phyloP scores from a whole-genome alignment of 1,284 basidiomycete species.

The Marasmius fiardii region DNA sequence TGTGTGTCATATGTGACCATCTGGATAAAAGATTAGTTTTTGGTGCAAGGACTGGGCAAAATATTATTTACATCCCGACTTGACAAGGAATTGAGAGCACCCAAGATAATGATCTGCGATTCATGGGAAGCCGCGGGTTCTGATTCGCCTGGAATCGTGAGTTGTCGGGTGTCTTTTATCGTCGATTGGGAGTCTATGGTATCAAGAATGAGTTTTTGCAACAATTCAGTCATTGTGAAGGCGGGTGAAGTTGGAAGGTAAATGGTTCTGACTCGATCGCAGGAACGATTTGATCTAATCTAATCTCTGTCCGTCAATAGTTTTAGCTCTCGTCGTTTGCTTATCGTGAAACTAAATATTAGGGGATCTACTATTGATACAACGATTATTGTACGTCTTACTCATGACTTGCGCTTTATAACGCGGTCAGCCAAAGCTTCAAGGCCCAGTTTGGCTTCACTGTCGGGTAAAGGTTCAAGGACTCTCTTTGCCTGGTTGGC shows the following conservation, averaged over 20 bases:
- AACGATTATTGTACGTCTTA: too few relatives aligned
- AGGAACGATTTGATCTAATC: not conserved
- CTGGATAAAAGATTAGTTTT: constrained; percentile 36
- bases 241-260: not conserved
- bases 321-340: too few relatives aligned
- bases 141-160: constrained; percentile 66
- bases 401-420: constrained; percentile 1
- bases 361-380: constrained; percentile 16
- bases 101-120: constrained; percentile 79
- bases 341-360: too few relatives aligned
- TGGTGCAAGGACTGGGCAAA: constrained; percentile 2
- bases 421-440: constrained; percentile 1
- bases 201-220: constrained; percentile 80
- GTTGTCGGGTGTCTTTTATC: constrained; percentile 74
- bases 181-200: constrained; percentile 56
- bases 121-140: constrained; percentile 61
- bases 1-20: constrained; percentile 85
- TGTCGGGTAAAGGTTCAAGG: constrained; percentile 75
- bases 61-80: constrained; percentile 73
- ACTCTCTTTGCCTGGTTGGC: constrained; percentile 75
- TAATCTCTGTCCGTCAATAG: not conserved
- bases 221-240: constrained; percentile 60
- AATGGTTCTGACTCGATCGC: constrained; percentile 11
- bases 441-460: constrained; percentile 75
- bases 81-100: constrained; percentile 83